These are phyloP conservation scores for Penicillium sp. DNA, from an alignment of 2,329 filamentous ascomycete species.

Conservation along the genomic window DNA sequence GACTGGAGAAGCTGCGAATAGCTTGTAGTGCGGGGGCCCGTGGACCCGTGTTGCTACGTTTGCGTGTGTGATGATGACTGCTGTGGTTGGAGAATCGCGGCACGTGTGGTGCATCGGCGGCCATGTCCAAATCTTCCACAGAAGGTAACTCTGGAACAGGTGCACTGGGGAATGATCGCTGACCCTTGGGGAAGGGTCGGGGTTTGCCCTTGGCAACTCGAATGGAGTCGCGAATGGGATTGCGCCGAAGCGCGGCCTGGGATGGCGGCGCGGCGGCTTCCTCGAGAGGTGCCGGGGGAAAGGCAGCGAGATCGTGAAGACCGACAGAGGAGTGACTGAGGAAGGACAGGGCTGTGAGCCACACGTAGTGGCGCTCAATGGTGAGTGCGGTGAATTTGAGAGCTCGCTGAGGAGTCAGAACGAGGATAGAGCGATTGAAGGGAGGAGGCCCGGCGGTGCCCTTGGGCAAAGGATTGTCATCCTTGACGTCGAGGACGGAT, in stretches of 20 bases:
- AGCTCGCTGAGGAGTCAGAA: constrained; percentile 85
- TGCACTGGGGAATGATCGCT: constrained; percentile 33
- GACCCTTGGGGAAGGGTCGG: constrained; percentile 37
- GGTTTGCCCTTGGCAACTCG: constrained; percentile 72
- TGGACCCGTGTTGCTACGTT: constrained; percentile 82
- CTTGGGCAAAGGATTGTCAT: constrained; percentile 79
- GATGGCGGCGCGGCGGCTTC: constrained; percentile 39
- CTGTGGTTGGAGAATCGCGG: constrained; percentile 55
- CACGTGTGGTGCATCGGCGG: constrained; percentile 47
- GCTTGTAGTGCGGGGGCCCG: constrained; percentile 50
- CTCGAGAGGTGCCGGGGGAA: constrained; percentile 48
- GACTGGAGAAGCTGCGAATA: constrained; percentile 68
- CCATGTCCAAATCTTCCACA: constrained; percentile 25
- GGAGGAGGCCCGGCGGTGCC: constrained; percentile 50
- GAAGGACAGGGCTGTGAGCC: constrained; percentile 92
- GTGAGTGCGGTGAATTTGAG: constrained; percentile 87
- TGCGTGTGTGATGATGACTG: constrained; percentile 66
- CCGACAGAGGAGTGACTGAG: constrained; percentile 82
- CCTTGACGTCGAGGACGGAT: constrained; percentile 93
- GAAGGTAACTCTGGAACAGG: constrained; percentile 31
- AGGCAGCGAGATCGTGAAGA: constrained; percentile 63
- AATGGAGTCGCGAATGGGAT: constrained; percentile 79
- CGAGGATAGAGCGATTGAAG: constrained; percentile 91
- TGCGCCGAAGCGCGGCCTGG: constrained; percentile 44
- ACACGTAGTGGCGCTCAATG: constrained; percentile 83